Evolutionary conservation across 2,329 filamentous ascomycete genomes (phyloP), one percentile per base, ranked within the genome.

Genomic region (Neofusicoccum parvum): DNA sequence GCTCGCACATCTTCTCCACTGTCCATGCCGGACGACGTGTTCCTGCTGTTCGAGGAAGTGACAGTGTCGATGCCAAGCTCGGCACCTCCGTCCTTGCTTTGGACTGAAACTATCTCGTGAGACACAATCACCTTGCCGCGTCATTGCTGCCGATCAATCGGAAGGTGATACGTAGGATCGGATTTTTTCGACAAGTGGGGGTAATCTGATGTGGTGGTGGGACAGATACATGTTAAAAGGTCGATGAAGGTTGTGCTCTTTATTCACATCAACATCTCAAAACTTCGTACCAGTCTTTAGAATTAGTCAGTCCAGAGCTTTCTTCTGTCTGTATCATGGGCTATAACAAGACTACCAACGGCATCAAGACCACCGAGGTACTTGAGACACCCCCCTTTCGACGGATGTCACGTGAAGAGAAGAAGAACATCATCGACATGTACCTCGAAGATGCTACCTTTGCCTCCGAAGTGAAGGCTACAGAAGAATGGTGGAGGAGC

Each of bases 401-500:
- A 3, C 12, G 27, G 12, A 27, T 14, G 5, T 49, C 46, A 49
- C 12, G 2, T 32, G 23, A 49, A 7, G 14, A 49, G 23, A 49
- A 12, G 11, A 49, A 32, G 14, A 14, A 20, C 12, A 49, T 49
- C 23, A 49, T 49, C 11, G 46, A 49, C 23, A 49, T 49, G 46
- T 32, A 32, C 6, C 46, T 56, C 20, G 45, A 60, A 11, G 56
- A 60, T 3, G 11, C 39, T 14, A 23, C 39, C 1, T 60, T 48
- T 14, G 17, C n/a, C 11, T 15, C 39, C 68, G 93, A 97, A 76
- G 91, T 96, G 68, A 87, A 89, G 73, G 87, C 89, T 70, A 88
- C 96, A 73, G 91, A 96, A 85, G 81, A 88, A 78, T 97, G 93
- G 93, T 97, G 93, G 93, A 85, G 83, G 51, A 90, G 92, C 72